Percentiles rank a stretch among this genome's conserved stretches.
Evolutionary conservation across 257 asterid genomes (phyloP).

Genomic region (Solanum clarkiae): DNA sequence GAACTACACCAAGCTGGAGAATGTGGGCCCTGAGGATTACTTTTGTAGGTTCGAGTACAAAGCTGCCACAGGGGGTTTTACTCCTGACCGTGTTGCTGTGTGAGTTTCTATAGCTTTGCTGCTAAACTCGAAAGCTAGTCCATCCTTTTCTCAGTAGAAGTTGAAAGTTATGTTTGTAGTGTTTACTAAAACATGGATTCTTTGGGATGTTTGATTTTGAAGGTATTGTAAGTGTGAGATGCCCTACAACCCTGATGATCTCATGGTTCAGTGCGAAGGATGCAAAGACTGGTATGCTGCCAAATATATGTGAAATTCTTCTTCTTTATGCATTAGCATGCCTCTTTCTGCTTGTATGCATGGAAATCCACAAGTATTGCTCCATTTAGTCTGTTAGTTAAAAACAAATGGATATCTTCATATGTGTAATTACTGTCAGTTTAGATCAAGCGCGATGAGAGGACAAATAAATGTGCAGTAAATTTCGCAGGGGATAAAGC

Average conservation of each 20-base stretch:
- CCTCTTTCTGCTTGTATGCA: background rate
- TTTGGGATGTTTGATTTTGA: constrained; percentile 1
- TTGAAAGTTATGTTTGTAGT: background rate
- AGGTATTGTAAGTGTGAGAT: constrained; percentile 84
- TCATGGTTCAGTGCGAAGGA: constrained; percentile 82
- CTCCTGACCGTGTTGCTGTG: constrained; percentile 92
- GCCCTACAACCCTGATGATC: constrained; percentile 87
- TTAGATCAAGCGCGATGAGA: background rate
- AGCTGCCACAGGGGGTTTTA: constrained; percentile 85
- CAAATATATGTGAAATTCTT: background rate
- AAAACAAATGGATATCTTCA: background rate
- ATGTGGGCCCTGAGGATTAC: constrained; percentile 77
- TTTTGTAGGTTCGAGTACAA: constrained; percentile 76
- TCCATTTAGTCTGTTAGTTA: background rate
- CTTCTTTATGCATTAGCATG: background rate
- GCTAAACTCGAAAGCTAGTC: background rate
- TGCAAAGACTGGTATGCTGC: constrained; percentile 42
- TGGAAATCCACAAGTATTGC: background rate
- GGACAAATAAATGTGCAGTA: background rate
- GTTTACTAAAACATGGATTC: background rate
- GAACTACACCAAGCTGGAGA: constrained; percentile 76
- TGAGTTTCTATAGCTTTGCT: constrained; percentile 22
- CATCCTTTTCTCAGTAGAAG: background rate
- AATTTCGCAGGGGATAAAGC: background rate
- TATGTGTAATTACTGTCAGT: background rate